Conservation (phyloP, 1,284 basidiomycete genomes). For the Sanguinoderma infundibulare region DNA sequence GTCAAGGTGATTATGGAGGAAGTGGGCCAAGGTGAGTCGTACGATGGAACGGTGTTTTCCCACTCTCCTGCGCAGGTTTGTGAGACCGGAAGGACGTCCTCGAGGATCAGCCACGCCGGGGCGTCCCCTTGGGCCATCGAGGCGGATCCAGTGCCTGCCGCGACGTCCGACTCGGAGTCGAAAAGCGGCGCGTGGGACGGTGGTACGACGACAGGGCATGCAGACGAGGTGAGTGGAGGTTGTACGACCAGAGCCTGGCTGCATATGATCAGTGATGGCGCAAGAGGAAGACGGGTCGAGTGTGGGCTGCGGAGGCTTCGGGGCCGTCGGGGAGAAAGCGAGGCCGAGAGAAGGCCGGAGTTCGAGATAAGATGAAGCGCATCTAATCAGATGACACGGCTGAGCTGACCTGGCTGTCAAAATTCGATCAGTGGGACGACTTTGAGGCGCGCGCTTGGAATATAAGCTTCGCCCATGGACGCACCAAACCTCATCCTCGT, state of each 20-base stretch:
- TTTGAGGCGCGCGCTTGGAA: slow-evolving; percentile 25
- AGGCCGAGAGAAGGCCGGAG: too few relatives aligned
- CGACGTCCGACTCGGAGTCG: not conserved
- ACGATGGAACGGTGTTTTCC: slow-evolving; percentile 7
- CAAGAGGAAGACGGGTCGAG: too few relatives aligned
- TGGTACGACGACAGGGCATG: too few relatives aligned
- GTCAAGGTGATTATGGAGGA: not conserved
- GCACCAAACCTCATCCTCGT: slow-evolving; percentile 7
- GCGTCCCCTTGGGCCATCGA: not conserved
- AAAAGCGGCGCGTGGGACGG: too few relatives aligned
- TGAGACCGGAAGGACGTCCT: not conserved
- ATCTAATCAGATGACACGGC: slow-evolving; percentile 20
- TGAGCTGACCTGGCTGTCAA: slow-evolving; percentile 8
- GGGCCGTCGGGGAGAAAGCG: too few relatives aligned
- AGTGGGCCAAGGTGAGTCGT: slow-evolving; percentile 8
- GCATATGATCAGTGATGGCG: too few relatives aligned
- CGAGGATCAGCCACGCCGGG: slow-evolving; percentile 2
- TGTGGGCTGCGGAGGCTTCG: too few relatives aligned
- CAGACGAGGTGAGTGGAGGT: too few relatives aligned
- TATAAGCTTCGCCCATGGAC: slow-evolving; percentile 17
- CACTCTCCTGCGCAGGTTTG: not conserved
- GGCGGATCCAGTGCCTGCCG: not conserved
- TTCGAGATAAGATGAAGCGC: not conserved
- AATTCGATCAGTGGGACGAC: slow-evolving; percentile 25
- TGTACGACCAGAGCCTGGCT: too few relatives aligned